A percentile compares a stretch with the other conserved stretches of the same genome.
phyloP scores from a whole-genome alignment of 192 early-diverging fungal genomes.

The Radiomyces spectabilis region DNA sequence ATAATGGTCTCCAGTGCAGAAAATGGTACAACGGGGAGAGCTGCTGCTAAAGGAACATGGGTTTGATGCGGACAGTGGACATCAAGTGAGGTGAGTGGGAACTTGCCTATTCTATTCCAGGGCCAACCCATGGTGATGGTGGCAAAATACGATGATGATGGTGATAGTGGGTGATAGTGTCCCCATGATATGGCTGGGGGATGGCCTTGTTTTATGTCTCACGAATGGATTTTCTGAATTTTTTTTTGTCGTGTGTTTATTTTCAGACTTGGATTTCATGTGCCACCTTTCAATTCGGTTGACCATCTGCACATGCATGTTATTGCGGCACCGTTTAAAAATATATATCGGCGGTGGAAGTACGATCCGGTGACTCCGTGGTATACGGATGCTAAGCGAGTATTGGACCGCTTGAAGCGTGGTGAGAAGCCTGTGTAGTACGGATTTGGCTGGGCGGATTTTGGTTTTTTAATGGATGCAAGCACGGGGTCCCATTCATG shows the following conservation, averaged over 20 bases:
- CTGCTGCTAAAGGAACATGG: background rate
- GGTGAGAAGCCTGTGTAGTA: too few relatives aligned
- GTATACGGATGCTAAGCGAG: background rate
- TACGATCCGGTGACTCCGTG: conserved; percentile 6
- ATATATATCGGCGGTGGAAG: conserved; percentile 4
- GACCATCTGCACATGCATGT: conserved; percentile 62
- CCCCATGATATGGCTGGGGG: conserved; percentile 10
- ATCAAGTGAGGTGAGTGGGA: background rate
- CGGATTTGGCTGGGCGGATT: too few relatives aligned
- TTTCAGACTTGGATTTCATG: conserved; percentile 62
- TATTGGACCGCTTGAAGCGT: background rate
- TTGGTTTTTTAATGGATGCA: too few relatives aligned
- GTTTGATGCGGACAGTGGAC: background rate
- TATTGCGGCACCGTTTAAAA: conserved; percentile 46
- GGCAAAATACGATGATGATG: background rate
- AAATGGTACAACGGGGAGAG: background rate
- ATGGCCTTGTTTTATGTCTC: background rate
- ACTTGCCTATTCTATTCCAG: too few relatives aligned
- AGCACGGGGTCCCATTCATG: background rate
- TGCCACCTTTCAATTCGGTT: conserved; percentile 61
- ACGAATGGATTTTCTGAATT: too few relatives aligned
- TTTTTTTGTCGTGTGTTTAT: too few relatives aligned
- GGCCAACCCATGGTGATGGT: too few relatives aligned
- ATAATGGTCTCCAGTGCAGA: background rate
- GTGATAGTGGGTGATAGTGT: conserved; percentile 18